Conservation (phyloP, 176 grass and related monocot genomes). For the Avena insularis region DNA sequence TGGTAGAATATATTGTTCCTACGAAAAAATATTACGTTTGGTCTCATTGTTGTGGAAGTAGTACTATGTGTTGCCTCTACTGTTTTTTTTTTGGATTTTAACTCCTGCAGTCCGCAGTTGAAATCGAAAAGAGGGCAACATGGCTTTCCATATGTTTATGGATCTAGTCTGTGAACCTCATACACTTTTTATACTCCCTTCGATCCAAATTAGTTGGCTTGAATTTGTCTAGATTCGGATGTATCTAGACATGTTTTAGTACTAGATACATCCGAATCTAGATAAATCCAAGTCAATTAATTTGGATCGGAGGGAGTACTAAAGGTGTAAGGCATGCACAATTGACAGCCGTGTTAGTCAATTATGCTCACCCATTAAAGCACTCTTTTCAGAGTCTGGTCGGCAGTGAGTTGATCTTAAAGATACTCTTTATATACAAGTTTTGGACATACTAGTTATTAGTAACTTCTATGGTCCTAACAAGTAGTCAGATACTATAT, state of each 20-base stretch:
- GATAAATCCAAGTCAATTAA: no score
- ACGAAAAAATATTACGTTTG: neutral
- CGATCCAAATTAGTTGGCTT: no score
- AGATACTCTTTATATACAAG: constrained; percentile 9
- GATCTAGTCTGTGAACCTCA: neutral
- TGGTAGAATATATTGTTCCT: neutral
- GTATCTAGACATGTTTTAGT: no score
- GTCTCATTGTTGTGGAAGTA: neutral
- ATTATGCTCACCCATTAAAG: neutral
- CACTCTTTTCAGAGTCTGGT: neutral
- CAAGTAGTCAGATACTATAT: neutral
- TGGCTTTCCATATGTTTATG: neutral
- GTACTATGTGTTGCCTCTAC: neutral
- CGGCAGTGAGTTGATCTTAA: constrained; percentile 9
- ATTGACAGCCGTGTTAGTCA: neutral
- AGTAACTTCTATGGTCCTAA: neutral
- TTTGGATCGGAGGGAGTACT: neutral
- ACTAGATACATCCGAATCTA: no score
- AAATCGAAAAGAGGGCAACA: neutral
- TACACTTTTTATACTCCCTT: neutral
- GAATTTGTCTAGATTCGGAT: no score
- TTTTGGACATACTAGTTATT: neutral
- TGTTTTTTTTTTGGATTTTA: neutral
- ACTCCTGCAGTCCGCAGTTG: neutral
- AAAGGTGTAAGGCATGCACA: neutral